Evolutionary conservation across 805 yeast genomes (phyloP), one percentile per base, ranked within the genome.

Genomic region (Kluyveromyces starmeri): DNA sequence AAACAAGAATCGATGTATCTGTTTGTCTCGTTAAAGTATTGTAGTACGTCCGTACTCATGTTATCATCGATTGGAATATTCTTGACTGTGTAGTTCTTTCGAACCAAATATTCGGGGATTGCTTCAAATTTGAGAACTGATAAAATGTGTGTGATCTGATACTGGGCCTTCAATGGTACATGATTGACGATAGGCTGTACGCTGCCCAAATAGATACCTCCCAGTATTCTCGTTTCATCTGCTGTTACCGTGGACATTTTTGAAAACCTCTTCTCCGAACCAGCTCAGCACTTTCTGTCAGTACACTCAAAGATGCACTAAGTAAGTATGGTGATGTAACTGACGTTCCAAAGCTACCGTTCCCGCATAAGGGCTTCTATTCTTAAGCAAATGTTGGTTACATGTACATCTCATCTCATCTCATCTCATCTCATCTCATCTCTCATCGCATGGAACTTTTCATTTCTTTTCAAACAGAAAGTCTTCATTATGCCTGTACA

Each of bases 31-130:
- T 69, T 68, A 34, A 89, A 68, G 42, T 69, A 64, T 40, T 72
- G 69, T 35, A 88, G 51, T 9, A 92, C 67, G 45, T 89, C 76
- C 16, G 76, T 71, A 2, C 69, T 67, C 27, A 71, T 75, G 36
- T 75, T 77, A 53, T 92, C 98, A 40, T 83, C 78, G 6, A 89
- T 61, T 6, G 75, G 72, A 20, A 89, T 68, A 42, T 78, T 83
- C 27, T 71, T 64, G 42, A 70, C 68, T 7, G 54, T 61, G 47
- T 78, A 81, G 29, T 61, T 58, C 11, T 55, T 58, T 34, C 61
- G 45, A 12, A 58, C 48, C 10, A 64, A 56, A 43, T 76, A 71
- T 34, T 58, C 57, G 5, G 62, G 57, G 3, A 88, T 81, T 9
- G 83, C 61, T 9, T 65, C 67, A 10, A 84, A 85, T 30, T 74